Conservation (phyloP, 176 grass and related monocot genomes). For the Melocanna baccifera region DNA sequence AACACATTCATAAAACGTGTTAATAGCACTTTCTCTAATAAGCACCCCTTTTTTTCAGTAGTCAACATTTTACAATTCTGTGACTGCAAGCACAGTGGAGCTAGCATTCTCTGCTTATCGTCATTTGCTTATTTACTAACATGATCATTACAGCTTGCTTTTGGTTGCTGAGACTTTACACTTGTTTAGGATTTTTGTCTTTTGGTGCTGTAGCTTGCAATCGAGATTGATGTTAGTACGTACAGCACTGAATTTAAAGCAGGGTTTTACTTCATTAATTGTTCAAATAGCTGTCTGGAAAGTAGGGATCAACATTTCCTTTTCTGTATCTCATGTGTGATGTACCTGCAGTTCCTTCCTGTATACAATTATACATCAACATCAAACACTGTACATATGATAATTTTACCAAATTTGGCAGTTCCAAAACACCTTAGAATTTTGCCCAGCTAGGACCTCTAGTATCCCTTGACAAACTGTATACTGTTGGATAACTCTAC, state of each 20-base stretch:
- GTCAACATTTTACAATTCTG: neutral
- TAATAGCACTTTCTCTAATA: slow-evolving; percentile 3
- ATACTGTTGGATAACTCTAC: slow-evolving; percentile 1
- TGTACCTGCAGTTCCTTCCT: neutral
- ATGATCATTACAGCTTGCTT: neutral
- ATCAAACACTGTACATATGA: neutral
- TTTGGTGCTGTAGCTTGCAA: no score
- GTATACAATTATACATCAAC: neutral
- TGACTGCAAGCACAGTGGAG: neutral
- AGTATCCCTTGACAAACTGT: neutral
- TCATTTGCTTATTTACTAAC: neutral
- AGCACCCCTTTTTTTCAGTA: neutral
- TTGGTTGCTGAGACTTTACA: neutral
- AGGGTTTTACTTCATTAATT: no score
- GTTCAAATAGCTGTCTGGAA: no score
- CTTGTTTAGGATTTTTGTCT: neutral
- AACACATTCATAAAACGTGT: slow-evolving; percentile 12
- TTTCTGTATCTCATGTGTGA: no score
- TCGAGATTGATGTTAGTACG: no score
- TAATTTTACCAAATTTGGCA: neutral
- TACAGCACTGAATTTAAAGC: no score
- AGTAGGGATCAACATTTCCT: no score
- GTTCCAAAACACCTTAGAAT: neutral
- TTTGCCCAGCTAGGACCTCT: neutral
- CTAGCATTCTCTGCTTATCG: neutral